phyloP scores from a whole-genome alignment of 176 grass and related monocot genomes.

The Ensete ventricosum region DNA sequence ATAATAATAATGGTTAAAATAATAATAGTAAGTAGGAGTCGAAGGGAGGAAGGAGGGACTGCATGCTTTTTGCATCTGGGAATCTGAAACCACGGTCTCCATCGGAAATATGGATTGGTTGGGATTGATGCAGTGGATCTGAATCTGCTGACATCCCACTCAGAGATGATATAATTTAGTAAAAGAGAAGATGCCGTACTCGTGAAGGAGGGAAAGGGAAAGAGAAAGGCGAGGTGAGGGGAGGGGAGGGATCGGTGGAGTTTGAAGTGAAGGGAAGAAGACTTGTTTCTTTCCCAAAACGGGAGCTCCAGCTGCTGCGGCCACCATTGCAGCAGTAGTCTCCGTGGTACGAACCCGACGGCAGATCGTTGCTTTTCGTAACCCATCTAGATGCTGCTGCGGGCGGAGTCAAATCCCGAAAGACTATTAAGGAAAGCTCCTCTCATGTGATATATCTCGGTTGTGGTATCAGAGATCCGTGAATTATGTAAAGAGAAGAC shows the following conservation, averaged over 20 bases:
- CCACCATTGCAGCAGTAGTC: constrained; percentile 1
- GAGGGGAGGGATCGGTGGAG: background rate
- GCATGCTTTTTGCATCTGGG: constrained; percentile 12
- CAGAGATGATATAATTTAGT: constrained; percentile 2
- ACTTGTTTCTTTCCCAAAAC: background rate
- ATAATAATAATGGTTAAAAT: background rate
- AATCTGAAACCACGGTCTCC: background rate
- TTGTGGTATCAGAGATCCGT: background rate
- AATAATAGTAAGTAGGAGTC: background rate
- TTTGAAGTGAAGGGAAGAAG: background rate
- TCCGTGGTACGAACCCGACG: constrained; percentile 2
- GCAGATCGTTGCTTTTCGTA: background rate
- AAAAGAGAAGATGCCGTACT: constrained; percentile 8
- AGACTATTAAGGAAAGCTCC: background rate
- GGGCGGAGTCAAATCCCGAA: background rate
- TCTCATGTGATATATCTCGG: background rate
- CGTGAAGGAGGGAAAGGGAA: background rate
- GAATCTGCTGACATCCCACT: constrained; percentile 10
- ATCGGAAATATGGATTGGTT: constrained; percentile 5
- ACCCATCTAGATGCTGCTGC: background rate
- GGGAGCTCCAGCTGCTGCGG: background rate
- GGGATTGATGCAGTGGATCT: constrained; percentile 24
- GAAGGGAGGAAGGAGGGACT: background rate
- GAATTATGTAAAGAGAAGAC: background rate
- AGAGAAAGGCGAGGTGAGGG: constrained; percentile 1